Percentiles rank a stretch among this genome's conserved stretches.
phyloP scores from a whole-genome alignment of 2,329 filamentous ascomycete species.

The Graphilbum fragrans region DNA sequence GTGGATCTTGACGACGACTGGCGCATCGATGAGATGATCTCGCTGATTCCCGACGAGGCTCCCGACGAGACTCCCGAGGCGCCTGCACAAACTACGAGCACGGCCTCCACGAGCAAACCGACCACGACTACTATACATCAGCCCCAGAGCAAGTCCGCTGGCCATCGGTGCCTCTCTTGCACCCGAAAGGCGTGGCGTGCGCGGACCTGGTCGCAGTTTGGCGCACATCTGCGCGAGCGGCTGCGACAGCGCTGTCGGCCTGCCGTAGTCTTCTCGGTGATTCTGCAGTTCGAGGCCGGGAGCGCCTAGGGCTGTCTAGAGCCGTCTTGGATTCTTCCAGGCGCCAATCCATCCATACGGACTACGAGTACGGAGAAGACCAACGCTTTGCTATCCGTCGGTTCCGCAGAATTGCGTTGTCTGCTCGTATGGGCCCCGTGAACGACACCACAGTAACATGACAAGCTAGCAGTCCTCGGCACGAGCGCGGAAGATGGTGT shows the following conservation, averaged over 20 bases:
- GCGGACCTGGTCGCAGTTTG: slow-evolving; percentile 2
- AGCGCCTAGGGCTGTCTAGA: no score
- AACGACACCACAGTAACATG: no score
- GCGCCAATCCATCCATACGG: no score
- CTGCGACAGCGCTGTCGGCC: slow-evolving; percentile 7
- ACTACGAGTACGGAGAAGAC: no score
- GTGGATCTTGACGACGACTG: slow-evolving; percentile 10
- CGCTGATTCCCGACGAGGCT: neutral
- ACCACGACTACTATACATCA: neutral
- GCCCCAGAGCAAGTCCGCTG: slow-evolving; percentile 7
- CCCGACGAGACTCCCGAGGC: no score
- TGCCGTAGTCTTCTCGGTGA: slow-evolving; percentile 7
- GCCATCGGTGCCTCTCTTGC: slow-evolving; percentile 8
- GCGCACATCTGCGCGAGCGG: slow-evolving; percentile 1
- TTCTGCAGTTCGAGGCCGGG: slow-evolving; percentile 4
- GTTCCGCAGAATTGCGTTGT: no score
- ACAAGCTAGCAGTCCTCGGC: no score
- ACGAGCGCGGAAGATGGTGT: no score
- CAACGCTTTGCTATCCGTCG: no score
- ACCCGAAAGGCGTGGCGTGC: slow-evolving; percentile 7
- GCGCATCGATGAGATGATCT: slow-evolving; percentile 11
- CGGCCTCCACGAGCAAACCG: neutral
- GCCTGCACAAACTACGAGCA: no score
- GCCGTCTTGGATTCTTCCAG: no score
- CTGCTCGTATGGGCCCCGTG: no score